Evolutionary conservation across 768 basidiomycete genomes (phyloP).

Genomic region (Tricholoma sp.): DNA sequence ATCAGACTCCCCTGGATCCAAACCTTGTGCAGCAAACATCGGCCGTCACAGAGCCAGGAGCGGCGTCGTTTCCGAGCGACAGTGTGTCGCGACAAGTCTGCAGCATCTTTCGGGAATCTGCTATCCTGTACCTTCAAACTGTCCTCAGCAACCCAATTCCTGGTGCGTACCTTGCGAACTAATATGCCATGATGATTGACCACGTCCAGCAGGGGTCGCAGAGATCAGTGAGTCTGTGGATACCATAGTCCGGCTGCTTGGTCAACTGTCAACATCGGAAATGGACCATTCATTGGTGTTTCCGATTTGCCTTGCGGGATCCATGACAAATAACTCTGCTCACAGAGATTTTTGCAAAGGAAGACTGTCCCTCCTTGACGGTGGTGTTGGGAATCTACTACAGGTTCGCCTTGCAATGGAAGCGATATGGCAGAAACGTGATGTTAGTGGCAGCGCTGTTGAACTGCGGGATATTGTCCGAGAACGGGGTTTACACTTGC

Average conservation of each 20-base stretch:
- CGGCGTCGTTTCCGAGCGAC: conserved; percentile 30
- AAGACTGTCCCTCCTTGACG: conserved; percentile 49
- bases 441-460: conserved; percentile 44
- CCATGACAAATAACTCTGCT: conserved; percentile 61
- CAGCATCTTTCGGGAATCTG: conserved; percentile 61
- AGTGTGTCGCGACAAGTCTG: conserved; percentile 45
- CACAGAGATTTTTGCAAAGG: conserved; percentile 55
- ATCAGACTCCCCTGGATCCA: conserved; percentile 35
- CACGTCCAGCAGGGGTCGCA: conserved; percentile 48
- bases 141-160: conserved; percentile 65
- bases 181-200: conserved; percentile 1
- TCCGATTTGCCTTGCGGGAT: conserved; percentile 69
- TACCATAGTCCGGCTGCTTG: conserved; percentile 46
- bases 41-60: conserved; percentile 24
- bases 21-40: conserved; percentile 25
- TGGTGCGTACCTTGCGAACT: conserved; percentile 37
- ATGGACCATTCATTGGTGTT: conserved; percentile 66
- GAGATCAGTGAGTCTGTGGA: conserved; percentile 62
- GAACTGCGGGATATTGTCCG: conserved; percentile 60
- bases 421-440: conserved; percentile 63
- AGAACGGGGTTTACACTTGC: conserved; percentile 43
- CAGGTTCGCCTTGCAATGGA: conserved; percentile 61
- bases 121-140: conserved; percentile 64
- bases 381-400: conserved; percentile 54
- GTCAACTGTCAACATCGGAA: conserved; percentile 50